Evolutionary conservation across 805 yeast species (phyloP).

Genomic region (Teunomyces lycoperdinae): DNA sequence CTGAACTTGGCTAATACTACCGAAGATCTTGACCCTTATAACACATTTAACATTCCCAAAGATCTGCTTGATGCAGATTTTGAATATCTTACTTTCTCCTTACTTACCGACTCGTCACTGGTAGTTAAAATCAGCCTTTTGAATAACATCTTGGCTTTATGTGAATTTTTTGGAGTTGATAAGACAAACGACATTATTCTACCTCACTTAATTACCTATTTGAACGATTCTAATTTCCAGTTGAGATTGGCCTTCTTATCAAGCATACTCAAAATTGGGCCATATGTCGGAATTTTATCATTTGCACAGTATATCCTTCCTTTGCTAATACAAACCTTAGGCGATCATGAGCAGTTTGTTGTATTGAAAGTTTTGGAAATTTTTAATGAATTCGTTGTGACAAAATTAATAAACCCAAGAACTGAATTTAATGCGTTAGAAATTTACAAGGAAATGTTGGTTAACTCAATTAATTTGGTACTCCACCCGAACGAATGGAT

Average conservation of each 20-base stretch:
- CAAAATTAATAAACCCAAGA: slow-evolving; percentile 31
- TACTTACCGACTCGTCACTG: slow-evolving; percentile 68
- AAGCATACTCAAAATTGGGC: slow-evolving; percentile 68
- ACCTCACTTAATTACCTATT: slow-evolving; percentile 86
- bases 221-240: slow-evolving; percentile 73
- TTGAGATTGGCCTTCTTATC: slow-evolving; percentile 70
- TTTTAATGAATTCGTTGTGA: slow-evolving; percentile 30
- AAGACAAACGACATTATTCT: slow-evolving; percentile 84
- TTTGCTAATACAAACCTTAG: slow-evolving; percentile 72
- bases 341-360: slow-evolving; percentile 82
- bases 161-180: slow-evolving; percentile 81
- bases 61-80: slow-evolving; percentile 50
- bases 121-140: slow-evolving; percentile 70
- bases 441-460: slow-evolving; percentile 35
- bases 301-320: slow-evolving; percentile 89
- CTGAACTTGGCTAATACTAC: neutral
- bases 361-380: slow-evolving; percentile 62
- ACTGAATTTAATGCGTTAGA: slow-evolving; percentile 37
- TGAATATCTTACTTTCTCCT: slow-evolving; percentile 59
- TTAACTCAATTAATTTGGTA: slow-evolving; percentile 48
- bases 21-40: slow-evolving; percentile 15
- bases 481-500: slow-evolving; percentile 89
- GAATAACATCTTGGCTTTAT: slow-evolving; percentile 68
- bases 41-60: slow-evolving; percentile 28
- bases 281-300: slow-evolving; percentile 76